Evolutionary conservation across 2,329 filamentous ascomycete genomes (phyloP).

Genomic region (Trichoderma endophyticum): DNA sequence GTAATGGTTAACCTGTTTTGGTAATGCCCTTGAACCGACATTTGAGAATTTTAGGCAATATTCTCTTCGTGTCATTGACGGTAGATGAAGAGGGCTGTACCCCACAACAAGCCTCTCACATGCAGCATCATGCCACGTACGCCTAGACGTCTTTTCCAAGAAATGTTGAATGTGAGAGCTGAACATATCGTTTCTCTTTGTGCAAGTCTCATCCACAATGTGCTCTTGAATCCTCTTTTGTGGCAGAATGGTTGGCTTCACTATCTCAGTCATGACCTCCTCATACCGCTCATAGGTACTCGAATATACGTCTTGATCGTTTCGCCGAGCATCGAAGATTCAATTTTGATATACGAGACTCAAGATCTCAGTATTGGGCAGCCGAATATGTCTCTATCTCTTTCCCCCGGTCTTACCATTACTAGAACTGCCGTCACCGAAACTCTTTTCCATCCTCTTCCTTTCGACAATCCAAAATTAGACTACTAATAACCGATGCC

Average conservation of each 20-base stretch:
- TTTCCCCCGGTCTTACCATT: background rate
- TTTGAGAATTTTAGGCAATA: slow-evolving; percentile 5
- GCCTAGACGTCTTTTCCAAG: background rate
- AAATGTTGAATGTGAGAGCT: background rate
- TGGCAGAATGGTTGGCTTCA: background rate
- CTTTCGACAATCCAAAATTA: background rate
- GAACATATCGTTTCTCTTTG: background rate
- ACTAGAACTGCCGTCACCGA: background rate
- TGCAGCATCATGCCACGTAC: background rate
- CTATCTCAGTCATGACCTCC: background rate
- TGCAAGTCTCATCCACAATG: background rate
- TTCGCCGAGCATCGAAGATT: background rate
- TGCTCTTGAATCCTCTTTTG: background rate
- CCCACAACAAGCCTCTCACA: background rate
- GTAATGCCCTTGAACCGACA: slow-evolving; percentile 1
- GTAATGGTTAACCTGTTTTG: background rate
- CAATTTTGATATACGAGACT: background rate
- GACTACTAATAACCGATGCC: background rate
- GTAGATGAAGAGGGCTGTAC: background rate
- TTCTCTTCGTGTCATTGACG: background rate
- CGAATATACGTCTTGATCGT: background rate
- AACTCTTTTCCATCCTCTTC: background rate
- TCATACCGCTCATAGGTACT: background rate
- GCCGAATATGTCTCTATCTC: accelerated
- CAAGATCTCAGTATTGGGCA: background rate